These are phyloP conservation scores for Colletotrichum brevisporum DNA, from an alignment of 2,329 filamentous ascomycete species.

Conservation along the genomic window DNA sequence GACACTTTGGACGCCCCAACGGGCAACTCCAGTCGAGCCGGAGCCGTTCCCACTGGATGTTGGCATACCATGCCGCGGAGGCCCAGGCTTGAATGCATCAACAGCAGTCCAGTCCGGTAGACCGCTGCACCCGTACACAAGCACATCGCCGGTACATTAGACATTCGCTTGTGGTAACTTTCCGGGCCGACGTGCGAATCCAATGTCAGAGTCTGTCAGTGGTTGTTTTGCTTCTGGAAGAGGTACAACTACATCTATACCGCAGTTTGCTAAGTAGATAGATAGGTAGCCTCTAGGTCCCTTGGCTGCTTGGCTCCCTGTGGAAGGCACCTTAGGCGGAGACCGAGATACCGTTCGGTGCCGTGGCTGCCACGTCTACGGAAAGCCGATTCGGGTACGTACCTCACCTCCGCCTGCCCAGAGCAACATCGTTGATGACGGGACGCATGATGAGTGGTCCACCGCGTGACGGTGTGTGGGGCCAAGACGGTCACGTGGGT, in stretches of 20 bases:
- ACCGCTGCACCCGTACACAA: background rate
- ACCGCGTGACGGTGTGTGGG: slow-evolving; percentile 37
- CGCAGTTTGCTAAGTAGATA: too few species aligned
- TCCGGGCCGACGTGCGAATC: background rate
- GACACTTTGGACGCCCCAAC: background rate
- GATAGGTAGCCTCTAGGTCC: too few species aligned
- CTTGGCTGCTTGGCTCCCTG: background rate
- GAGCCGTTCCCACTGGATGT: slow-evolving; percentile 4
- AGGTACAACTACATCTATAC: too few species aligned
- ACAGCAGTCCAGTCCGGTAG: background rate
- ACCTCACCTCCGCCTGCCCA: slow-evolving; percentile 13
- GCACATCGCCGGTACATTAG: too few species aligned
- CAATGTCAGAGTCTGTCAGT: background rate
- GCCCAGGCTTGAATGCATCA: slow-evolving; percentile 13
- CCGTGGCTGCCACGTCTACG: slow-evolving; percentile 38
- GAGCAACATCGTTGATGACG: slow-evolving; percentile 22
- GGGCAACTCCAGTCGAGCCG: slow-evolving; percentile 32
- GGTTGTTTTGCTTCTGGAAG: too few species aligned
- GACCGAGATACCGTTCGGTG: slow-evolving; percentile 37
- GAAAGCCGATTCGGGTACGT: slow-evolving; percentile 34
- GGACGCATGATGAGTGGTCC: slow-evolving; percentile 39
- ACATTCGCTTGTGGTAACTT: slow-evolving; percentile 4
- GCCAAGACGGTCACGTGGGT: slow-evolving; percentile 25
- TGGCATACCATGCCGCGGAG: background rate
- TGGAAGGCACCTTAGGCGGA: slow-evolving; percentile 7